Conservation (phyloP, 805 yeast species). For the Wickerhamomyces mucosus region DNA sequence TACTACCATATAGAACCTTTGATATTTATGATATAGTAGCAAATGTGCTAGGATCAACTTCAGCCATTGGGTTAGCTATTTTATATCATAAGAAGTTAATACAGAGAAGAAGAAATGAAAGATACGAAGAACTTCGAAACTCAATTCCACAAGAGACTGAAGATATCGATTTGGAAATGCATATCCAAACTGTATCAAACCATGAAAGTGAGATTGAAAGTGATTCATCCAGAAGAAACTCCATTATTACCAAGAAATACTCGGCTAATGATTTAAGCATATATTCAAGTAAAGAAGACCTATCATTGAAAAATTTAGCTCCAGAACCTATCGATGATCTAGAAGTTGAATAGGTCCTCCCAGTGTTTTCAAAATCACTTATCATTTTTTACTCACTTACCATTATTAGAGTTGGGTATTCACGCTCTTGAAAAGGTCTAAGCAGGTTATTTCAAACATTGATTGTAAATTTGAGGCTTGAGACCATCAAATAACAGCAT, state of each 20-base stretch:
- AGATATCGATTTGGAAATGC: slow-evolving; percentile 17
- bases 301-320: slow-evolving; percentile 10
- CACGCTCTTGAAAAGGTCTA: too few relatives aligned
- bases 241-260: slow-evolving; percentile 7
- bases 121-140: slow-evolving; percentile 18
- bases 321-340: slow-evolving; percentile 16
- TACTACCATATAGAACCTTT: slow-evolving; percentile 36
- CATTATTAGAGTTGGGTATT: too few relatives aligned
- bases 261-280: slow-evolving; percentile 16
- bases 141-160: slow-evolving; percentile 20
- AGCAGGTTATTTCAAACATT: too few relatives aligned
- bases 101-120: slow-evolving; percentile 14
- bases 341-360: slow-evolving; percentile 12
- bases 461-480: too few relatives aligned
- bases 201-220: not conserved
- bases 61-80: slow-evolving; percentile 10
- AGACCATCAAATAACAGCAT: too few relatives aligned
- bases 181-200: slow-evolving; percentile 8
- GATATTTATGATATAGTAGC: slow-evolving; percentile 38
- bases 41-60: slow-evolving; percentile 23
- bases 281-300: slow-evolving; percentile 16
- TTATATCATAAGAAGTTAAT: slow-evolving; percentile 15
- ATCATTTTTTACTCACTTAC: too few relatives aligned
- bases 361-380: too few relatives aligned
- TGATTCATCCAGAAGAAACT: not conserved